These are phyloP conservation scores for Kwoniella shivajii DNA, from an alignment of 1,284 basidiomycete species.

Conservation along the genomic window DNA sequence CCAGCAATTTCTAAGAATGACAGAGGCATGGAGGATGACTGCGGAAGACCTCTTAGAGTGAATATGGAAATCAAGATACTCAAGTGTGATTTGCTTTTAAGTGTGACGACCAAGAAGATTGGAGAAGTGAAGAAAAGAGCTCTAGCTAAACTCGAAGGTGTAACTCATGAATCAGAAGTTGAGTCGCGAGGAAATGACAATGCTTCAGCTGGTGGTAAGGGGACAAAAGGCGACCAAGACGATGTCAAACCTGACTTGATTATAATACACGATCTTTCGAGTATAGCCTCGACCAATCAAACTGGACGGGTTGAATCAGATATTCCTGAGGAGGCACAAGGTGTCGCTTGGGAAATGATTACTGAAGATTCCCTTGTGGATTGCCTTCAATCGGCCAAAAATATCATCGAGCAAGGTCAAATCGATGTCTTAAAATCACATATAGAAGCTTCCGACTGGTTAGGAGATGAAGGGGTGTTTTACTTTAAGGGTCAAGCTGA, in stretches of 20 bases:
- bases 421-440: constrained; percentile 10
- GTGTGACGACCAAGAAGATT: constrained; percentile 31
- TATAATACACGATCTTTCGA: constrained; percentile 14
- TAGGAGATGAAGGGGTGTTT: constrained; percentile 9
- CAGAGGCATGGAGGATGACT: constrained; percentile 12
- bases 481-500: not conserved
- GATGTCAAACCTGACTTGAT: constrained; percentile 28
- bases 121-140: constrained; percentile 27
- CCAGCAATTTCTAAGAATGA: constrained; percentile 6
- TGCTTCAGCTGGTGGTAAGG: not conserved
- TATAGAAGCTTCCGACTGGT: constrained; percentile 15
- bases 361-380: constrained; percentile 14
- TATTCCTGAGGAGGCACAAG: constrained; percentile 17
- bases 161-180: not conserved
- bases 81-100: constrained; percentile 27
- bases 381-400: constrained; percentile 11
- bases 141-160: not conserved
- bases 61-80: constrained; percentile 28
- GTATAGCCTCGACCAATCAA: too few relatives aligned
- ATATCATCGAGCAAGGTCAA: constrained; percentile 12
- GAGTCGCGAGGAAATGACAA: not conserved
- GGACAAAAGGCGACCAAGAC: not conserved
- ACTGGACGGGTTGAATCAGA: too few relatives aligned
- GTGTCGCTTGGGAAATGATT: constrained; percentile 23
- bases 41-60: constrained; percentile 24